Conservation (phyloP, 2,329 filamentous ascomycete genomes). For the Microcera coccophila region DNA sequence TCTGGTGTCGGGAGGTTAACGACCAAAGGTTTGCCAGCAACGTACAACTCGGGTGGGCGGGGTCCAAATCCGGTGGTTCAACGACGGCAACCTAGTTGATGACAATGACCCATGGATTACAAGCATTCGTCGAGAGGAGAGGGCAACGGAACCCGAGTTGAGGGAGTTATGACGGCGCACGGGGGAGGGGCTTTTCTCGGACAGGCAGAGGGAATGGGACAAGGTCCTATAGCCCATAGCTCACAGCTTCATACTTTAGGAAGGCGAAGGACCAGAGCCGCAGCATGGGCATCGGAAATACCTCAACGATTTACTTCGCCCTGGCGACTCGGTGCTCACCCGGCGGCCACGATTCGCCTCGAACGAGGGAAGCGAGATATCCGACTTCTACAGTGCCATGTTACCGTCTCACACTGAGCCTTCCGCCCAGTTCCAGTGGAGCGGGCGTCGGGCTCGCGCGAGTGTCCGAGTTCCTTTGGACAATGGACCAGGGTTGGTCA, state of each 20-base stretch:
- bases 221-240: constrained; percentile 18
- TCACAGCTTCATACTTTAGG: too few relatives aligned
- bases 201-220: constrained; percentile 22
- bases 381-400: too few relatives aligned
- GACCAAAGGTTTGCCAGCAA: background rate
- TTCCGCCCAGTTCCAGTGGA: background rate
- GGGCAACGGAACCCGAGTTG: too few relatives aligned
- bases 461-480: constrained; percentile 12
- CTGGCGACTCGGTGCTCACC: too few relatives aligned
- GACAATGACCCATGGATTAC: background rate
- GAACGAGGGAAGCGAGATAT: background rate
- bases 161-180: background rate
- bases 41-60: background rate
- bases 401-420: too few relatives aligned
- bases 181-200: background rate
- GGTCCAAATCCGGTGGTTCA: background rate
- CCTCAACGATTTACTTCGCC: too few relatives aligned
- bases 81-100: background rate
- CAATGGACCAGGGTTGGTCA: too few relatives aligned
- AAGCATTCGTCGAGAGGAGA: background rate
- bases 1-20: background rate
- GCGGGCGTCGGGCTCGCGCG: constrained; percentile 21
- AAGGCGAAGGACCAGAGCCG: background rate
- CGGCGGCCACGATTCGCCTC: background rate
- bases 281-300: background rate